A percentile compares a stretch with the other conserved stretches of the same genome.
Conservation (phyloP, 208 protist genomes). For the Blechomonas ayalai region DNA sequence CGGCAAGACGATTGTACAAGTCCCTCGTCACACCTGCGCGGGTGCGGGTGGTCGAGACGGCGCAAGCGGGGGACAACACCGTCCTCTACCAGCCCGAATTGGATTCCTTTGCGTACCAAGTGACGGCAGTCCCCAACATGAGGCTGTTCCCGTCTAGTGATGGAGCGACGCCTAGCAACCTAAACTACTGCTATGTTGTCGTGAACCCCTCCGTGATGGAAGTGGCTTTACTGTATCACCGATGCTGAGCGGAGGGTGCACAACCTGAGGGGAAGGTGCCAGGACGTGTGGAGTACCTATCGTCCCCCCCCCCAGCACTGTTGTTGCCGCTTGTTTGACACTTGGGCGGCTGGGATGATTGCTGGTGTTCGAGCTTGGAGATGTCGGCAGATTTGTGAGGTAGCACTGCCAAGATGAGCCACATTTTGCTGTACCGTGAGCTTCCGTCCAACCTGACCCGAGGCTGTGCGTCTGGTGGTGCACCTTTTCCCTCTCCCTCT, state of each 20-base stretch:
- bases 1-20: conserved; percentile 30
- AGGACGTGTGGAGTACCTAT: not conserved
- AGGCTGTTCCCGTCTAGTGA: conserved; percentile 23
- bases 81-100: not conserved
- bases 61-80: conserved; percentile 1
- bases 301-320: not conserved
- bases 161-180: conserved; percentile 29
- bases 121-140: conserved; percentile 9
- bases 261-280: not conserved
- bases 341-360: too few relatives aligned
- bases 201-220: conserved; percentile 31
- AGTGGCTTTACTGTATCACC: conserved; percentile 28
- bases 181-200: conserved; percentile 64
- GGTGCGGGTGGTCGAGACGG: conserved; percentile 9
- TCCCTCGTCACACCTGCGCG: conserved; percentile 25
- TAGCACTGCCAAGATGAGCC: not conserved
- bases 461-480: too few relatives aligned
- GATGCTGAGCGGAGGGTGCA: conserved; percentile 2
- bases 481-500: too few relatives aligned
- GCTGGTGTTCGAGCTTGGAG: too few relatives aligned
- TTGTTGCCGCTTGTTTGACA: not conserved
- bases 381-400: not conserved
- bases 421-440: not conserved
- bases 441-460: too few relatives aligned
- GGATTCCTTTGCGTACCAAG: conserved; percentile 20